Conservation (phyloP, 805 yeast species). For the Torulaspora microellipsoides region DNA sequence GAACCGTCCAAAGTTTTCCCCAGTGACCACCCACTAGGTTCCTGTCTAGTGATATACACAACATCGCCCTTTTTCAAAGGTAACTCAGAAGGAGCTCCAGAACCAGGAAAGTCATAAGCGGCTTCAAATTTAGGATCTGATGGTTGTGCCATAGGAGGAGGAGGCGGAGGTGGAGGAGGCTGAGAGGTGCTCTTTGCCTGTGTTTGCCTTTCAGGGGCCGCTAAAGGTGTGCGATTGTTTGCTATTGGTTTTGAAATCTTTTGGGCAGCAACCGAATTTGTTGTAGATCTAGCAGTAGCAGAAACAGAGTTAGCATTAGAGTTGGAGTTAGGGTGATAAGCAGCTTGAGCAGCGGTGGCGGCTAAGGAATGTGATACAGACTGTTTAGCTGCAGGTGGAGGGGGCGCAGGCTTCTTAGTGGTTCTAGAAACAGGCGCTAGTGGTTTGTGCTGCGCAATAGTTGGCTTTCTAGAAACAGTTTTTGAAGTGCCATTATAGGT, state of each 20-base stretch:
- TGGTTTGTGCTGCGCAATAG: slow-evolving; percentile 25
- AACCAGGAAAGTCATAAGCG: slow-evolving; percentile 82
- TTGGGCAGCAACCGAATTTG: background rate
- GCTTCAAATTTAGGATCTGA: slow-evolving; percentile 78
- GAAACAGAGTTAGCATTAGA: slow-evolving; percentile 16
- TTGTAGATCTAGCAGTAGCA: slow-evolving; percentile 22
- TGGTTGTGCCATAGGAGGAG: slow-evolving; percentile 56
- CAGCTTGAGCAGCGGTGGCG: slow-evolving; percentile 40
- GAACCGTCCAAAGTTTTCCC: slow-evolving; percentile 73
- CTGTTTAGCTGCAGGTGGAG: slow-evolving; percentile 31
- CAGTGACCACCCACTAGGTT: slow-evolving; percentile 91
- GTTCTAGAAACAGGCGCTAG: slow-evolving; percentile 27
- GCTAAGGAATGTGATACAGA: slow-evolving; percentile 31
- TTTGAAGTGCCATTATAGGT: slow-evolving; percentile 8
- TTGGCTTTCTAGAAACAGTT: slow-evolving; percentile 19
- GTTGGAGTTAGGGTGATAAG: slow-evolving; percentile 31
- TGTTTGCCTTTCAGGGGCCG: slow-evolving; percentile 14
- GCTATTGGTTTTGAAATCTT: background rate
- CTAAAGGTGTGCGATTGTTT: background rate
- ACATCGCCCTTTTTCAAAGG: slow-evolving; percentile 74
- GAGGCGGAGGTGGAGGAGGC: slow-evolving; percentile 77
- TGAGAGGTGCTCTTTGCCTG: slow-evolving; percentile 31
- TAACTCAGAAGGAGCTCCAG: slow-evolving; percentile 75
- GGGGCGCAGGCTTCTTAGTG: slow-evolving; percentile 35
- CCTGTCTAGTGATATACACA: slow-evolving; percentile 65